A percentile compares a stretch with the other conserved stretches of the same genome.
Evolutionary conservation across 2,329 filamentous ascomycete species (phyloP).

Genomic region (Neospermospora avenae): DNA sequence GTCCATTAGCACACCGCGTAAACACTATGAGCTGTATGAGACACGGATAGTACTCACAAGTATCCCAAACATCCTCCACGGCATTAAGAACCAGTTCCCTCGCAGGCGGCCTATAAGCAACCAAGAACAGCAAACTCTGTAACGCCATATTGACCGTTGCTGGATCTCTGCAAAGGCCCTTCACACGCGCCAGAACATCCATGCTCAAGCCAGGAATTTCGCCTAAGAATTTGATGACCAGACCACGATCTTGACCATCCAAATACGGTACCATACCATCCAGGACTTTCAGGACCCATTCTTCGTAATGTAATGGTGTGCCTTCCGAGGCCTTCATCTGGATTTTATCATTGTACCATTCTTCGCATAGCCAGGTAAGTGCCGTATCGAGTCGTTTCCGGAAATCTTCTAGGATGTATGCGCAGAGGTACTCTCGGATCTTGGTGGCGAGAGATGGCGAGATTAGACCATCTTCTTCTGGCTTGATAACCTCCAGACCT

Average conservation of each 20-base stretch:
- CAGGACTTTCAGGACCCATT: slow-evolving; percentile 75
- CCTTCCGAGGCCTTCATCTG: slow-evolving; percentile 43
- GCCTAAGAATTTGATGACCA: slow-evolving; percentile 79
- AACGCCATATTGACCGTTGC: slow-evolving; percentile 61
- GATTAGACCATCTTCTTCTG: slow-evolving; percentile 45
- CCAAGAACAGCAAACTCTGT: slow-evolving; percentile 62
- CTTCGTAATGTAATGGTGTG: slow-evolving; percentile 67
- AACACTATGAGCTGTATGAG: neutral
- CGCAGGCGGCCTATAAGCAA: slow-evolving; percentile 65
- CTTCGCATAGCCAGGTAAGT: slow-evolving; percentile 91
- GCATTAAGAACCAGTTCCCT: slow-evolving; percentile 61
- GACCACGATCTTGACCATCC: slow-evolving; percentile 83
- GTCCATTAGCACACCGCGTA: slow-evolving; percentile 23
- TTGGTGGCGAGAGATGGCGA: slow-evolving; percentile 56
- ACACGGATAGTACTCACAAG: slow-evolving; percentile 48
- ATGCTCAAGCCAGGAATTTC: slow-evolving; percentile 80
- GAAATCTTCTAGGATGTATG: slow-evolving; percentile 90
- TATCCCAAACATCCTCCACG: slow-evolving; percentile 64
- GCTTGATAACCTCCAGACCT: slow-evolving; percentile 49
- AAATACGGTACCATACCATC: slow-evolving; percentile 88
- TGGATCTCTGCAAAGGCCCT: slow-evolving; percentile 62
- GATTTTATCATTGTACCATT: slow-evolving; percentile 91
- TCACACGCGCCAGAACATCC: slow-evolving; percentile 70
- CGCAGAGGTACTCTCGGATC: slow-evolving; percentile 77
- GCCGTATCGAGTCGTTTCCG: slow-evolving; percentile 84